A percentile compares a stretch with the other conserved stretches of the same genome.
Conservation (phyloP, 441 rosid genomes). For the Aquilaria agallochum region DNA sequence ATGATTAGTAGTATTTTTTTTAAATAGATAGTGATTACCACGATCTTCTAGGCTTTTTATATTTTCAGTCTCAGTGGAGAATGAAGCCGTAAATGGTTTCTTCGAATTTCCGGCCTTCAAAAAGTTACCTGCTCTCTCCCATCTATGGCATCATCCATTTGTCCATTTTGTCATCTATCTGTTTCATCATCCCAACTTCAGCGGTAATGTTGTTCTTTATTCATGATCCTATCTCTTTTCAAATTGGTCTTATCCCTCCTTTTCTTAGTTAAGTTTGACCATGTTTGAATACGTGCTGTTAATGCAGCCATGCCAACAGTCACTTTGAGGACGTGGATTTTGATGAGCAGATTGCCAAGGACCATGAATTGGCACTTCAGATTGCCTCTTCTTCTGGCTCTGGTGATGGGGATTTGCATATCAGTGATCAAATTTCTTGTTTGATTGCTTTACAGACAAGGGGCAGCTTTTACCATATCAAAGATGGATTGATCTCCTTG, state of each 20-base stretch:
- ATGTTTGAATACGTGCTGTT: not conserved
- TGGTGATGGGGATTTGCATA: not conserved
- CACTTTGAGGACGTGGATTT: slow-evolving; percentile 55
- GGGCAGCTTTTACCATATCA: slow-evolving; percentile 37
- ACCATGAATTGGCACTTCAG: slow-evolving; percentile 33
- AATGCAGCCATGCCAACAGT: slow-evolving; percentile 61
- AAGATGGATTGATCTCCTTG: slow-evolving; percentile 57
- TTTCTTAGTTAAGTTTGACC: slow-evolving; percentile 1
- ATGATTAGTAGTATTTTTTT: too few species aligned
- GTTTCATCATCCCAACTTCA: slow-evolving; percentile 44
- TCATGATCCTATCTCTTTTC: not conserved
- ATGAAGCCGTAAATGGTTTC: too few species aligned
- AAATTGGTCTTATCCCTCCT: not conserved
- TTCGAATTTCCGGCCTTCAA: too few species aligned
- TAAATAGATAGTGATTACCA: too few species aligned
- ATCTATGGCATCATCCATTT: slow-evolving; percentile 20
- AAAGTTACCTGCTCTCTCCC: too few species aligned
- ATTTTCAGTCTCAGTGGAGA: too few species aligned
- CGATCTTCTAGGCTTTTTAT: too few species aligned
- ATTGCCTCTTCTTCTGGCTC: slow-evolving; percentile 28
- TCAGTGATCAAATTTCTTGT: slow-evolving; percentile 25
- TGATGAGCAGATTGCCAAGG: slow-evolving; percentile 24
- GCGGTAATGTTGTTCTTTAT: slow-evolving; percentile 27
- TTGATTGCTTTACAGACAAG: slow-evolving; percentile 42
- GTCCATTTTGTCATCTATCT: slow-evolving; percentile 47